Base-by-base conservation (phyloP, 176 grass and related monocot genomes). In the Phoenix roebelenii region DNA sequence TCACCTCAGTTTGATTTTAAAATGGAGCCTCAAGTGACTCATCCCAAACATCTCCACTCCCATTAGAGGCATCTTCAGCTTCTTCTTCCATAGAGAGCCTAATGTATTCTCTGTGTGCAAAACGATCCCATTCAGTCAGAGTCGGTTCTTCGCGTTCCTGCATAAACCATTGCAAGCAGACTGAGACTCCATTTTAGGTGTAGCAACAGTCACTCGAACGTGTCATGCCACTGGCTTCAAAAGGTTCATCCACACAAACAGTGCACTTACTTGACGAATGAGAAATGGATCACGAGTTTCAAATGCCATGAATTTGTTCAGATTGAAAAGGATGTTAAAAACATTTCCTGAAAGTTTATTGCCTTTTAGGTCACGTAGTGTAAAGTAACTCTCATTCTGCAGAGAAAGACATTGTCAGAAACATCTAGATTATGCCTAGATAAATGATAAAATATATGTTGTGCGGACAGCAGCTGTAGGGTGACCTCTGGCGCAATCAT, bases 271-370 rank as follows among this genome's bases (percentile, higher is more conserved):
- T 81, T 97, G 93, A 51, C 93, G 93, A 85, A 97, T 97, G 52
- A 97, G 84, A 73, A 97, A 97, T 2, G 93, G 93, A 76, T 97
- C 93, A 62, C 93, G 87, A 68, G 94, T 89, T 83, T 98, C 94
- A 79, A 98, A 98, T n/a, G 94, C 88, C 94, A 98, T 98, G 57
- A 98, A 98, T 72, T 98, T 98, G 69, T 98, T 98, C 51, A 98
- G 94, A 73, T 98, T 93, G 78, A 98, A 98, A 63, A 98, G 74
- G 59, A 98, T 98, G 66, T 98, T 98, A 80, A 98, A 98, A 80
- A 98, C 82, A 86, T 93, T 93, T 73, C 94, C 94, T 16, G 94
- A 98, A 67, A 98, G 81, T 80, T 98, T 98, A 81, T 81, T 85
- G 44, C 71, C 66, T 73, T 89, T 98, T 10, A 98, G 70, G 60